These are phyloP conservation scores for Berberis thunbergii DNA, from an alignment of 164 flowering plant species.

Conservation along the genomic window DNA sequence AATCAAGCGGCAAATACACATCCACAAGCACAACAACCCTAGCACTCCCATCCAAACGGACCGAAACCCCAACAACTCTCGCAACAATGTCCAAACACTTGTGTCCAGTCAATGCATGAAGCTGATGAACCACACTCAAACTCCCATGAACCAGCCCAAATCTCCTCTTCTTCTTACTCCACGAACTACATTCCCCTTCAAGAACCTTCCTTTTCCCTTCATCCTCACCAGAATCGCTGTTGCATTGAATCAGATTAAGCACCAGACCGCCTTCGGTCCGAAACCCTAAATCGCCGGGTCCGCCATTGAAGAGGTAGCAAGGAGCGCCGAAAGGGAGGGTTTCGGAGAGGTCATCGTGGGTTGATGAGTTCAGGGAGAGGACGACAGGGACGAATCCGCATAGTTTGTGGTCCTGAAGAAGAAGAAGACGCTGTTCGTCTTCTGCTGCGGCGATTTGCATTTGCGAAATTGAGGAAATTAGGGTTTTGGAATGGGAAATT, in stretches of 20 bases:
- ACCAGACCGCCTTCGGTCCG: conserved; percentile 16
- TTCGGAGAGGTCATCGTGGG: conserved; percentile 1
- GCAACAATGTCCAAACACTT: conserved; percentile 51
- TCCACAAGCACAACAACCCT: conserved; percentile 69
- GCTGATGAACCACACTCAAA: conserved; percentile 49
- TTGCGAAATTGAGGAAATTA: not conserved
- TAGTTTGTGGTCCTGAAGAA: conserved; percentile 34
- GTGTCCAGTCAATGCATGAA: conserved; percentile 34
- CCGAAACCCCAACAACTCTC: conserved; percentile 30
- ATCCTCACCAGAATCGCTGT: not conserved
- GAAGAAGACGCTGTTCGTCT: not conserved
- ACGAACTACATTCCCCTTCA: conserved; percentile 6
- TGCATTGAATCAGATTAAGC: conserved; percentile 1
- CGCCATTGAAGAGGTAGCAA: conserved; percentile 11
- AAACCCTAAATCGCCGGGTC: conserved; percentile 13
- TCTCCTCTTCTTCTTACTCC: conserved; percentile 33
- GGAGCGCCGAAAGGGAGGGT: conserved; percentile 15
- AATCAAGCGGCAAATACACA: conserved; percentile 54
- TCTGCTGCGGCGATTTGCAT: conserved; percentile 10
- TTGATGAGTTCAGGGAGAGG: conserved; percentile 24
- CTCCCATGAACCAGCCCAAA: conserved; percentile 41
- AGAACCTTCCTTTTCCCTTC: conserved; percentile 9
- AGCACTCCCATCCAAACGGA: conserved; percentile 15
- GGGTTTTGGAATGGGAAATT: conserved; percentile 3
- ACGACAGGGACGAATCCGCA: conserved; percentile 58